phyloP scores from a whole-genome alignment of 768 basidiomycete genomes.

The Rhodotorula sphaerocarpa region DNA sequence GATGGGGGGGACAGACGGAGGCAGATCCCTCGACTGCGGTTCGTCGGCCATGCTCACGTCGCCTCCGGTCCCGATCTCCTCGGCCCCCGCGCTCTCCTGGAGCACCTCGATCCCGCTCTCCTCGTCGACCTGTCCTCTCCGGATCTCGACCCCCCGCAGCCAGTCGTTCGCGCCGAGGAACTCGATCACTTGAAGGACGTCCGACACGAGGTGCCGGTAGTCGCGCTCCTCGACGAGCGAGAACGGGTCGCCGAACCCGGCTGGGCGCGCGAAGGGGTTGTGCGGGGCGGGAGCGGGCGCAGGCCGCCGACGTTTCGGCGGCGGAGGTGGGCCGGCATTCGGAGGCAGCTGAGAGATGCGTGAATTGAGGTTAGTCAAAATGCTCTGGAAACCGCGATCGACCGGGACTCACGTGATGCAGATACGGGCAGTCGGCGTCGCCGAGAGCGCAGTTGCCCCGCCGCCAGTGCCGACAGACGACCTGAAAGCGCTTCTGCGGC shows the following conservation, averaged over 20 bases:
- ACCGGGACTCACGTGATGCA: constrained; percentile 26
- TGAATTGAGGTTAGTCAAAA: background rate
- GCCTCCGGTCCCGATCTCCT: background rate
- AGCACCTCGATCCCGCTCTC: constrained; percentile 35
- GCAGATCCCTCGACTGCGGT: background rate
- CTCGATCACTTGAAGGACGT: constrained; percentile 31
- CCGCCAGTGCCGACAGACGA: constrained; percentile 29
- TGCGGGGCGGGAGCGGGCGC: constrained; percentile 12
- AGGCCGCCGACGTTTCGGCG: constrained; percentile 25
- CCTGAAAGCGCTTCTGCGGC: constrained; percentile 21
- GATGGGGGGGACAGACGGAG: background rate
- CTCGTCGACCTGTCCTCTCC: constrained; percentile 28
- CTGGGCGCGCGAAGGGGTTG: constrained; percentile 33
- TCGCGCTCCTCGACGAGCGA: constrained; percentile 29
- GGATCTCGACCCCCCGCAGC: constrained; percentile 26
- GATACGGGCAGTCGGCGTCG: constrained; percentile 22
- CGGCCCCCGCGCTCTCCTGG: background rate
- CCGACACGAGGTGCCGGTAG: constrained; percentile 15
- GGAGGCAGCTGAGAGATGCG: constrained; percentile 11
- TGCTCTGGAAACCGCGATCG: background rate
- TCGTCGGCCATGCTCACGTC: too few species aligned
- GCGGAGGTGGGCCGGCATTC: constrained; percentile 7
- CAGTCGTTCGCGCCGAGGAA: constrained; percentile 27
- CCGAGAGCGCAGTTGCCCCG: constrained; percentile 23
- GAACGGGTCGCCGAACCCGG: constrained; percentile 22